Evolutionary conservation across 2,329 filamentous ascomycete species (phyloP).

Genomic region (Colletotrichum graminicola): DNA sequence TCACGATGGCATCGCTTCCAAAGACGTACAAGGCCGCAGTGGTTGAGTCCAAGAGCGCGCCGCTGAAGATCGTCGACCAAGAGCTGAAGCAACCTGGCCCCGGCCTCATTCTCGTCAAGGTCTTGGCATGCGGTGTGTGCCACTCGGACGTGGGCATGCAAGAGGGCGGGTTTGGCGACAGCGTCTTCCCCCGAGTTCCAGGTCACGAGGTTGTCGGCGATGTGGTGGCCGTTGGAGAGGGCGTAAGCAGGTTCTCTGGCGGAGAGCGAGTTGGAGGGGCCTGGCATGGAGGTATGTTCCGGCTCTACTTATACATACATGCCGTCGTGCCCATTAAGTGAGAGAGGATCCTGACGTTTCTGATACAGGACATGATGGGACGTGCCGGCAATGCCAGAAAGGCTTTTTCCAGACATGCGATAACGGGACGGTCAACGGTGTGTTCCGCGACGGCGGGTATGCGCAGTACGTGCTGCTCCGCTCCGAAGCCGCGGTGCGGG

Average conservation of each 20-base stretch:
- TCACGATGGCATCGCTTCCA: conserved; percentile 59
- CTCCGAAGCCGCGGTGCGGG: conserved; percentile 69
- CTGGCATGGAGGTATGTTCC: conserved; percentile 73
- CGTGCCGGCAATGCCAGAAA: conserved; percentile 73
- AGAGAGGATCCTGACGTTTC: neutral
- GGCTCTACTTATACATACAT: conserved; percentile 37
- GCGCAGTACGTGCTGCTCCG: conserved; percentile 73
- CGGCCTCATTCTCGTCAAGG: conserved; percentile 76
- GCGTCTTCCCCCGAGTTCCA: conserved; percentile 69
- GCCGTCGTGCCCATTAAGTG: no score
- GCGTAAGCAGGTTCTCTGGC: conserved; percentile 68
- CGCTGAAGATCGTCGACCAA: conserved; percentile 70
- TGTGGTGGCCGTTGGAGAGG: conserved; percentile 70
- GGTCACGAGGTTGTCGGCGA: conserved; percentile 81
- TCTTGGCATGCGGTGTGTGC: conserved; percentile 79
- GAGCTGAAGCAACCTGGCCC: conserved; percentile 67
- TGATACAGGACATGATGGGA: conserved; percentile 66
- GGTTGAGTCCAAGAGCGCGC: conserved; percentile 63
- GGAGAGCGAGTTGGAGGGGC: conserved; percentile 73
- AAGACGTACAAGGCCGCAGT: conserved; percentile 76
- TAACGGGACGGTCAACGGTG: conserved; percentile 72
- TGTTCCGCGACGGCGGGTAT: conserved; percentile 75
- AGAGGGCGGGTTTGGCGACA: conserved; percentile 63
- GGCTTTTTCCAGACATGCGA: conserved; percentile 78
- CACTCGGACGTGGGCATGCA: conserved; percentile 68